Percentiles rank a stretch among this genome's conserved stretches.
Evolutionary conservation across 495 filamentous ascomycete species (phyloP).

Genomic region (Staphylotrichum tortipilum): DNA sequence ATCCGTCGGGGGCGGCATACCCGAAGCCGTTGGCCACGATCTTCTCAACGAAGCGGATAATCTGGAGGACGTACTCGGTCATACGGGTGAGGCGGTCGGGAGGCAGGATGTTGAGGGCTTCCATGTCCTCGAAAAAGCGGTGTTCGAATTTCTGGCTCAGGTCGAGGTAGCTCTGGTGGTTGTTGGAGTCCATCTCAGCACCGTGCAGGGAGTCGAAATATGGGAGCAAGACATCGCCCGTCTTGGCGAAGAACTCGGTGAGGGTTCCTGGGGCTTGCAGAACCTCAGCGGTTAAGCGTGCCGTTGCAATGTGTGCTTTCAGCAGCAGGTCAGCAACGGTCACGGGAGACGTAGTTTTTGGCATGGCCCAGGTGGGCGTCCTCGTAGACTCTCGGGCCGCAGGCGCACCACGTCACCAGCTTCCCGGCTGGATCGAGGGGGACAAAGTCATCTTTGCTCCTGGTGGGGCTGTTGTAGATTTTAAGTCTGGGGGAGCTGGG

Average conservation of each 20-base stretch:
- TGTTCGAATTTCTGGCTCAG: background rate
- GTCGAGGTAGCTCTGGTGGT: background rate
- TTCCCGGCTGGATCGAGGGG: background rate
- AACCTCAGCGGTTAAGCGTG: background rate
- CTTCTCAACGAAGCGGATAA: background rate
- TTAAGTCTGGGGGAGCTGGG: background rate
- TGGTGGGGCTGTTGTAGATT: background rate
- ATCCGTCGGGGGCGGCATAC: background rate
- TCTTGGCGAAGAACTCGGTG: background rate
- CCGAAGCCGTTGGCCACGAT: background rate
- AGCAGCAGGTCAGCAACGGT: background rate
- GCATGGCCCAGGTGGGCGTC: background rate
- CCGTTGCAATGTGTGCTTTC: background rate
- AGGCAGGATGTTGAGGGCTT: background rate
- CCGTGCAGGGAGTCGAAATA: background rate
- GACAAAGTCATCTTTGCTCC: background rate
- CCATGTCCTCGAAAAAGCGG: background rate
- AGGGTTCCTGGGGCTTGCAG: background rate
- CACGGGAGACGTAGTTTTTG: background rate
- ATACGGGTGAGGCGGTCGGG: background rate
- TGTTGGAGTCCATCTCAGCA: background rate
- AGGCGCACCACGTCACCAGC: background rate
- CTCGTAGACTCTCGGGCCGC: background rate
- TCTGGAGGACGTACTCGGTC: background rate
- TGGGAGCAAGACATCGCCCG: background rate